These are phyloP conservation scores for Aspergillus awamori DNA, from an alignment of 2,329 filamentous ascomycete genomes.

Conservation along the genomic window DNA sequence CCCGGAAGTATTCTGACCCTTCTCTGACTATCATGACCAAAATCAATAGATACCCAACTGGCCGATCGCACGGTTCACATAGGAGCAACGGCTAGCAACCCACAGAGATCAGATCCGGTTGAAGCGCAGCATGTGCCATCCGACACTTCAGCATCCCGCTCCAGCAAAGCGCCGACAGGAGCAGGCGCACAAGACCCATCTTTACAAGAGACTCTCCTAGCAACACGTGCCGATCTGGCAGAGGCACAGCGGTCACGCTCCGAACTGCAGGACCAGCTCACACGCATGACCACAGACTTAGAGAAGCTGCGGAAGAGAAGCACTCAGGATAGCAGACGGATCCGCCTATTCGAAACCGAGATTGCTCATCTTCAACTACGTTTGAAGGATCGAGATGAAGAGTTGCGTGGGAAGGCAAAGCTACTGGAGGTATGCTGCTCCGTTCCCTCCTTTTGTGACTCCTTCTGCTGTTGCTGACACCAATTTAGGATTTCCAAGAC, in stretches of 20 bases:
- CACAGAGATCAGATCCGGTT: slow-evolving; percentile 25
- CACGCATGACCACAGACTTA: slow-evolving; percentile 65
- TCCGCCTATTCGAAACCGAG: slow-evolving; percentile 66
- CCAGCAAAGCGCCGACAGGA: slow-evolving; percentile 29
- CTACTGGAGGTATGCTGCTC: slow-evolving; percentile 67
- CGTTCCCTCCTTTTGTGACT: not conserved
- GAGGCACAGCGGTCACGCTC: slow-evolving; percentile 75
- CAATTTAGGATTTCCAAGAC: slow-evolving; percentile 75
- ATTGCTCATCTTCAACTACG: slow-evolving; percentile 64
- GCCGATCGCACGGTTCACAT: slow-evolving; percentile 65
- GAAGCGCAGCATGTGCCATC: slow-evolving; percentile 30
- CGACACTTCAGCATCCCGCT: slow-evolving; percentile 33
- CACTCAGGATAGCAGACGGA: slow-evolving; percentile 61
- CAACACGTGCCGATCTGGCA: slow-evolving; percentile 67
- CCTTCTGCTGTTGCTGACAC: slow-evolving; percentile 14
- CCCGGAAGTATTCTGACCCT: not conserved
- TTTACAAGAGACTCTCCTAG: slow-evolving; percentile 37
- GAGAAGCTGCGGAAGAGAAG: slow-evolving; percentile 63
- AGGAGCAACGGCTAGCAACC: slow-evolving; percentile 43
- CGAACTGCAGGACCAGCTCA: slow-evolving; percentile 66
- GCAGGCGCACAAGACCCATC: slow-evolving; percentile 27
- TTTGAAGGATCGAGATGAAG: slow-evolving; percentile 80
- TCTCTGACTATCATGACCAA: not conserved
- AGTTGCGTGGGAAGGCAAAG: slow-evolving; percentile 80
- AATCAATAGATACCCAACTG: slow-evolving; percentile 61